Conservation (phyloP, 257 asterid genomes). For the Leonotis leonurus region DNA sequence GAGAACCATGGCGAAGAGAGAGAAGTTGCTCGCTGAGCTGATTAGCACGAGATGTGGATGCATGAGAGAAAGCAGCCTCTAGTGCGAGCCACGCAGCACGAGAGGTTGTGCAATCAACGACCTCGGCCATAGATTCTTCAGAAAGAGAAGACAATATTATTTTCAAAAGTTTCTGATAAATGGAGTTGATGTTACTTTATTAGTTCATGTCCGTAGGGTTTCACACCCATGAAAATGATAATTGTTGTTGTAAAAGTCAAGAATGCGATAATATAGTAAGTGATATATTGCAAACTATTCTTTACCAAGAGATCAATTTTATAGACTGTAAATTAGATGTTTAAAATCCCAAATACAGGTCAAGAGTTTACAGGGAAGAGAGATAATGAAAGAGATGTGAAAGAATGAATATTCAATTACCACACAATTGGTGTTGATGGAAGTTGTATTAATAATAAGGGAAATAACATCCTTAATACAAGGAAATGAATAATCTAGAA, state of each 20-base stretch:
- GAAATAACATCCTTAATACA: too few relatives aligned
- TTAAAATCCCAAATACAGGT: not conserved
- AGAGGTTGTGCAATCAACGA: not conserved
- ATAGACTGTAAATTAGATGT: not conserved
- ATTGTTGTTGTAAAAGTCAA: not conserved
- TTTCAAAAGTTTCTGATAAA: too few relatives aligned
- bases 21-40: not conserved
- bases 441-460: too few relatives aligned
- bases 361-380: not conserved
- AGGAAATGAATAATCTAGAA: too few relatives aligned
- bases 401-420: too few relatives aligned
- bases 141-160: not conserved
- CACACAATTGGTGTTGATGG: too few relatives aligned
- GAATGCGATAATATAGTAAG: not conserved
- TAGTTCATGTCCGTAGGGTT: not conserved
- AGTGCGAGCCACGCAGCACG: not conserved
- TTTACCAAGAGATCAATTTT: conserved; percentile 1
- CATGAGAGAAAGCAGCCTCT: not conserved
- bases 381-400: too few relatives aligned
- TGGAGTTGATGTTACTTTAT: not conserved
- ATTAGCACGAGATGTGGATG: not conserved
- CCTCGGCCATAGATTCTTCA: not conserved
- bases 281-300: not conserved
- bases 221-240: conserved; percentile 6
- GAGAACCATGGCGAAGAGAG: not conserved